A percentile compares a stretch with the other conserved stretches of the same genome.
Evolutionary conservation across 768 basidiomycete genomes (phyloP).

Genomic region (Tephrocybe sp.): DNA sequence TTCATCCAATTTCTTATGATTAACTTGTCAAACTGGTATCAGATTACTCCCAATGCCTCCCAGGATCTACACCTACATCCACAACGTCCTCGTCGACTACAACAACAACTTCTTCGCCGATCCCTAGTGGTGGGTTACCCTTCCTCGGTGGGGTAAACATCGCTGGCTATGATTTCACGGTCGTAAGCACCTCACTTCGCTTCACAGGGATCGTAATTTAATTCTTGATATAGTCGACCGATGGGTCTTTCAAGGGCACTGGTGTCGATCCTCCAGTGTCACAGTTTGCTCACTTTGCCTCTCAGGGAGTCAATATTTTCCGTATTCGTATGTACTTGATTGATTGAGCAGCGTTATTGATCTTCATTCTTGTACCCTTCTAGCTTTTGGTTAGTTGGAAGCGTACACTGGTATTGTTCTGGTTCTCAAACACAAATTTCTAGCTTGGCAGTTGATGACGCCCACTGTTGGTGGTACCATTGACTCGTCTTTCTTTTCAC

Average conservation of each 20-base stretch:
- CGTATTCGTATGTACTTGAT: slow-evolving; percentile 29
- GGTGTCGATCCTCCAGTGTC: slow-evolving; percentile 36
- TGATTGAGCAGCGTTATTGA: background rate
- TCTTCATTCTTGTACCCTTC: slow-evolving; percentile 22
- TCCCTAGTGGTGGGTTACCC: slow-evolving; percentile 23
- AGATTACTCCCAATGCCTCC: slow-evolving; percentile 38
- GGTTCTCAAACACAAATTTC: slow-evolving; percentile 1
- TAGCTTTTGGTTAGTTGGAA: slow-evolving; percentile 16
- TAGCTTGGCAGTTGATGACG: slow-evolving; percentile 55
- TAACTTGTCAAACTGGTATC: background rate
- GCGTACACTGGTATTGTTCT: slow-evolving; percentile 12
- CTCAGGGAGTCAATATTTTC: slow-evolving; percentile 49
- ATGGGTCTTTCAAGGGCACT: slow-evolving; percentile 45
- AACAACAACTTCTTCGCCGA: slow-evolving; percentile 8
- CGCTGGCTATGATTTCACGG: slow-evolving; percentile 47
- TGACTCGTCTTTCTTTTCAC: slow-evolving; percentile 40
- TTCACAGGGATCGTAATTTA: too few species aligned
- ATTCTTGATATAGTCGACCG: slow-evolving; percentile 20
- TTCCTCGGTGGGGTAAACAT: slow-evolving; percentile 50
- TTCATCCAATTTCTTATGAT: background rate
- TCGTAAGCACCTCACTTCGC: slow-evolving; percentile 35
- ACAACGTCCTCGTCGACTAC: slow-evolving; percentile 19
- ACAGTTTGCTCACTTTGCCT: slow-evolving; percentile 49
- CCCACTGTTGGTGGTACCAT: slow-evolving; percentile 49
- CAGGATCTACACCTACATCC: slow-evolving; percentile 24